Percentiles rank a stretch among this genome's conserved stretches.
Evolutionary conservation across 352 stramenopile genomes (phyloP).

Genomic region (Globisporangium perplexum): DNA sequence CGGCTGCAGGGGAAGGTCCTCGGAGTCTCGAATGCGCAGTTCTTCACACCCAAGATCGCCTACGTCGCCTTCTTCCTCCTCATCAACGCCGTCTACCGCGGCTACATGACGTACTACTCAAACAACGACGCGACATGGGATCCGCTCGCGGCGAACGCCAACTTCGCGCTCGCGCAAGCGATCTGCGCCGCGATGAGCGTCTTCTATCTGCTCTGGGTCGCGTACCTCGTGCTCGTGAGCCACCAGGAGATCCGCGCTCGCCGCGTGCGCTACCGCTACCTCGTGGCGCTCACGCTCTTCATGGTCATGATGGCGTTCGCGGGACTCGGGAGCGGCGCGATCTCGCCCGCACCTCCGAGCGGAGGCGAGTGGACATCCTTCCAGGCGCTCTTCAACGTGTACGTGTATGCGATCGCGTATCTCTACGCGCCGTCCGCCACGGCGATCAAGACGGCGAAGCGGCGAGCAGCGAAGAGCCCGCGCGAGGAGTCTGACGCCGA

Average conservation of each 20-base stretch:
- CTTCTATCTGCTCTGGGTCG: constrained; percentile 47
- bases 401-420: constrained; percentile 51
- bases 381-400: constrained; percentile 53
- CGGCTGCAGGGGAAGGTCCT: constrained; percentile 40
- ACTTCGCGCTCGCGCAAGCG: constrained; percentile 28
- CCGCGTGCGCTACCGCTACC: constrained; percentile 42
- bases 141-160: constrained; percentile 29
- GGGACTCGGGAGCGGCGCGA: constrained; percentile 29
- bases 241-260: constrained; percentile 36
- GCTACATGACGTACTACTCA: constrained; percentile 57
- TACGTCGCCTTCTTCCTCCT: constrained; percentile 52
- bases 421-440: constrained; percentile 43
- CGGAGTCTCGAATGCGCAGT: constrained; percentile 44
- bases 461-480: constrained; percentile 12
- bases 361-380: constrained; percentile 45
- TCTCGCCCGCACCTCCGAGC: constrained; percentile 39
- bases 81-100: constrained; percentile 43
- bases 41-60: constrained; percentile 45
- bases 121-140: constrained; percentile 53
- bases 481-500: constrained; percentile 17
- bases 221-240: constrained; percentile 29
- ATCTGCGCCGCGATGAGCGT: constrained; percentile 35
- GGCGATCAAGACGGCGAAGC: constrained; percentile 23
- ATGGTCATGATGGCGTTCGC: constrained; percentile 47
- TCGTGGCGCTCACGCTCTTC: constrained; percentile 35